A percentile compares a stretch with the other conserved stretches of the same genome.
Conservation (phyloP, 371 early-diverging fungal genomes). For the Mucor saturninus region DNA sequence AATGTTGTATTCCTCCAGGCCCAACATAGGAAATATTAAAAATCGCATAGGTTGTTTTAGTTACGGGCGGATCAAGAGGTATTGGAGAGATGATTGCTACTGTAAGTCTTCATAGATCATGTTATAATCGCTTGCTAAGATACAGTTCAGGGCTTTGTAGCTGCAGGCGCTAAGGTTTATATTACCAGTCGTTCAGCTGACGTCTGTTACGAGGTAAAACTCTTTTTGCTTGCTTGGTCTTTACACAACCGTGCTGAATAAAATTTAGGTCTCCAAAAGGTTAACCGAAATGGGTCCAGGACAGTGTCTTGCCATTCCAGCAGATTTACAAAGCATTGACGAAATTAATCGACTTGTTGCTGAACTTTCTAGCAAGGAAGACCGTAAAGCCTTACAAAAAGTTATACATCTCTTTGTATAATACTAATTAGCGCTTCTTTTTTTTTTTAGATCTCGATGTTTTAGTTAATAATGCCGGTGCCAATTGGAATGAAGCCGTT, state of each 20-base stretch:
- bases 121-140: too few species aligned
- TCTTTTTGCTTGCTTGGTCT: too few species aligned
- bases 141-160: conserved; percentile 62
- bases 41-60: conserved; percentile 68
- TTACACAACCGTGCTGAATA: too few species aligned
- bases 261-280: conserved; percentile 50
- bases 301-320: conserved; percentile 71
- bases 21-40: too few species aligned
- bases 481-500: conserved; percentile 63
- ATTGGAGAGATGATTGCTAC: conserved; percentile 67
- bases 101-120: conserved; percentile 17
- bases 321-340: conserved; percentile 71
- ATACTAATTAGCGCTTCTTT: background rate
- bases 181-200: conserved; percentile 68
- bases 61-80: conserved; percentile 84
- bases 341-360: conserved; percentile 62
- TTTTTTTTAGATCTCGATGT: conserved; percentile 68
- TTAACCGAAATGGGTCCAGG: conserved; percentile 69
- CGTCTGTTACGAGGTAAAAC: conserved; percentile 48
- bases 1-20: too few species aligned
- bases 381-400: conserved; percentile 35
- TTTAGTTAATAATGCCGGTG: conserved; percentile 86
- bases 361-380: conserved; percentile 64
- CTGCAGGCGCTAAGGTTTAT: conserved; percentile 78
- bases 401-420: background rate